Base-by-base conservation (phyloP, 1,284 basidiomycete species). In the Apiotrichum gamsii region DNA sequence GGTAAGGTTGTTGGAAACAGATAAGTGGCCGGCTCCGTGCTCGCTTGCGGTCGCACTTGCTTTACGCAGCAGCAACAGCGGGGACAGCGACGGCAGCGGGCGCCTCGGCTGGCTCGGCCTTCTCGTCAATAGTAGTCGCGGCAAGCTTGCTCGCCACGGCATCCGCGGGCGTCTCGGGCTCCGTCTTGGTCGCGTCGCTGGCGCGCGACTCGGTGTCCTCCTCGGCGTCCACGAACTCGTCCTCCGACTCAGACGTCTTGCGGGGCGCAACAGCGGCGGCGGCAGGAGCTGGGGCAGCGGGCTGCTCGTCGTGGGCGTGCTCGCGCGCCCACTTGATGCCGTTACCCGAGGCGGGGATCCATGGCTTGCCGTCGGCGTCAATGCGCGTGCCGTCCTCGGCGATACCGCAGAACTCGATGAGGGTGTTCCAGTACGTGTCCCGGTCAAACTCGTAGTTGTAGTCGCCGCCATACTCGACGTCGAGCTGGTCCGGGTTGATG, bases 391-490 rank as follows among this genome's bases (percentile, higher is more conserved):
- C 71, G 45, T 71, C 67, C 3, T 54, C 48, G 0, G 67, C 58
- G 32, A 69, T 47, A 44, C 57, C 54, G 45, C 65, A 66, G 52
- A 67, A 66, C 83, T 78, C 72, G 35, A 84, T 76, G 20, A 90
- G 76, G 56, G 84, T 82, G 46, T 82, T 76, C 87, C 87, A 91
- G 67, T 90, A 93, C 35, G 73, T 78, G 33, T 79, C 75, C 37
- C 82, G 80, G 51, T 91, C 82, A 63, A 87, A 93, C 60, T 86
- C 77, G 61, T 81, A 90, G 51, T 82, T 77, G 66, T 84, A 82
- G 8, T 81, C 75, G 4, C 90, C 90, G 15, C 87, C 88, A 59
- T 89, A 87, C 59, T 87, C 84, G 2, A 80, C 79, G 61, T 90
- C 87, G 8, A 94, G 80, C 57, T 93, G 89, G 13, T 80, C 78